Base-by-base conservation (phyloP, 169 alveolate species). In the Plasmodium billcollinsi region DNA sequence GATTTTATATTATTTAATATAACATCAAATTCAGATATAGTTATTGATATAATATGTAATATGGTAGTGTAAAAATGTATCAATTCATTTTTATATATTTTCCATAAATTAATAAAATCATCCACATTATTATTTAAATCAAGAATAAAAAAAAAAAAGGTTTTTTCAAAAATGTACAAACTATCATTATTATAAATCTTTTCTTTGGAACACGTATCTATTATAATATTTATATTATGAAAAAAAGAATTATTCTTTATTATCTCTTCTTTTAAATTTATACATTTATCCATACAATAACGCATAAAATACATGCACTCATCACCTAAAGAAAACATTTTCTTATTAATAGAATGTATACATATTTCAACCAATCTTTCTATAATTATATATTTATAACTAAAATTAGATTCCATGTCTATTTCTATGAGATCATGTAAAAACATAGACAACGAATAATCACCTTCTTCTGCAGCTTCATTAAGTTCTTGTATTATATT, bases 301-400 rank as follows among this genome's bases (percentile, higher is more conserved):
- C 91, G 91, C 45, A 83, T n/a, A 63, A 83, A 83, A 61, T 83
- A 73, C 73, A 83, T 83, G 29, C 91, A 83, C 45, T 69, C 91
- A 83, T 83, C 59, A 18, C 72, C 70, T 50, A 83, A 18, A 5
- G n/a, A 21, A 15, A 70, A 26, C 54, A 83, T 63, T 33, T 83
- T 45, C 6, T 62, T 69, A 62, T 83, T 83, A 45, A 83, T 49
- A 3, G 91, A 83, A 12, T 83, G 54, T 1, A 83, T 49, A 83
- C 91, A 83, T 83, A 83, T 83, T 20, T 67, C 58, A 47, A 83
- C 24, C 6, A 83, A 52, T 47, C 91, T 69, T 43, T 72, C 72
- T 26, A 83, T 61, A 43, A 83, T 73, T 59, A 54, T 69, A 61
- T 83, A 83, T 45, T 47, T 67, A 72, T 54, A 83, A 47, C 43